Evolutionary conservation across 805 yeast species (phyloP), one percentile per base, ranked within the genome.

Genomic region (Komagataella ulmi): DNA sequence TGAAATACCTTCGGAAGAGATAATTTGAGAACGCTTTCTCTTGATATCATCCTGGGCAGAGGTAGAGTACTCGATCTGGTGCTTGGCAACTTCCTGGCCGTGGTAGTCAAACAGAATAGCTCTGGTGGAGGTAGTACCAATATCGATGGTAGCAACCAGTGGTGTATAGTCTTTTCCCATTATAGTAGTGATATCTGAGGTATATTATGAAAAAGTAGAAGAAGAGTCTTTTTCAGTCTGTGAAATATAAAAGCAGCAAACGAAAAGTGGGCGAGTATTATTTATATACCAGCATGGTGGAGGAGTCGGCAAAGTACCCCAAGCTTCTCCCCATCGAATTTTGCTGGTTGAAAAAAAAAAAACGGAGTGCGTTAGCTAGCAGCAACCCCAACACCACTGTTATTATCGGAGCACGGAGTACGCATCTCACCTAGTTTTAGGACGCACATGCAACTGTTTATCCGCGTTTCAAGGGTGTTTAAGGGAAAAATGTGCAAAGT

Each of bases 111-210:
- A 91, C 49, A 88, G 73, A 54, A 90, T 90, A 46, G 86, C 90
- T 59, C 98, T 76, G 19, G 96, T 86, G 18, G 96, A 86, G 1
- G 96, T 89, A 24, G 97, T 89, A 45, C 97, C 97, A 49, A 83
- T 87, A 65, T 88, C 97, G 46, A 88, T 81, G 52, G 95, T 79
- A 14, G 87, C 89, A 49, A 87, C 64, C 46, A 73, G 58, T 1
- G 77, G 77, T 46, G 61, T 62, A 30, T 30, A 30, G 40, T 30
- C 40, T 30, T 30, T 30, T 10, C 40, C 40, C 40, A 30, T 30
- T 30, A 8, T 30, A 30, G 14, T 30, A 30, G 14, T 14, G 4
- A 4, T 44, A 17, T 44, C 46, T 44, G 10, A 7, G 23, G 12
- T 12, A 17, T 18, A 14, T 10, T 44, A 5, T 18, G 17, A 19